Evolutionary conservation across 305 asterid genomes (phyloP), one percentile per base, ranked within the genome.

Genomic region (Solanum hybrid): DNA sequence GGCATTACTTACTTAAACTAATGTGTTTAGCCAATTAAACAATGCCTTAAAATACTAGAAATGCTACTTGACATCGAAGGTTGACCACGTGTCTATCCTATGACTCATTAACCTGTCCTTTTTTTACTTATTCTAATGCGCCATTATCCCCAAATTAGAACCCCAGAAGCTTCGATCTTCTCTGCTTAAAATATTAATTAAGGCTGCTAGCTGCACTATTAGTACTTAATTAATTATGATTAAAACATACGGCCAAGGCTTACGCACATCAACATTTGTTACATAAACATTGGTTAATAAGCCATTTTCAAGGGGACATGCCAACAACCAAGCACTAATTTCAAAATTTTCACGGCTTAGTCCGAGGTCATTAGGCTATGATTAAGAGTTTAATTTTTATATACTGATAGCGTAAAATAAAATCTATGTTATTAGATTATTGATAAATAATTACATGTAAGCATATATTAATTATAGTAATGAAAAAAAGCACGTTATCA

Each of bases 151-250:
- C 34, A 78, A 91, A 92, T 87, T 90, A 42, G 93, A 81, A 92
- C 87, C 77, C 96, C 90, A 91, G 96, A 94, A 94, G 89, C 95
- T 94, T 94, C 96, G 64, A 69, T 87, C 29, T 35, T 87, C 29
- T 91, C 87, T 88, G 86, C 89, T 79, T 73, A 32, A 79, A 60
- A 89, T 60, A 89, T 72, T 72, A 72, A 72, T 89, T 80, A 77
- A 86, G 27, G 40, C 91, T 88, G 60, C 91, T 88, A 77, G 27
- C 89, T 89, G 79, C 79, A 72, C 17, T 72, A 88, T 56, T 90
- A 32, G n/a, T 56, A 88, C 60, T 80, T 86, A 36, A 87, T 17
- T 89, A 85, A 88, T 17, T 89, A 85, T 88, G 17, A 86, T 56
- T 32, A 40, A 90, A 80, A 60, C 86, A 36, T 81, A 73, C 86